Conservation (phyloP, 257 asterid species). For the Phtheirospermum japonicum region DNA sequence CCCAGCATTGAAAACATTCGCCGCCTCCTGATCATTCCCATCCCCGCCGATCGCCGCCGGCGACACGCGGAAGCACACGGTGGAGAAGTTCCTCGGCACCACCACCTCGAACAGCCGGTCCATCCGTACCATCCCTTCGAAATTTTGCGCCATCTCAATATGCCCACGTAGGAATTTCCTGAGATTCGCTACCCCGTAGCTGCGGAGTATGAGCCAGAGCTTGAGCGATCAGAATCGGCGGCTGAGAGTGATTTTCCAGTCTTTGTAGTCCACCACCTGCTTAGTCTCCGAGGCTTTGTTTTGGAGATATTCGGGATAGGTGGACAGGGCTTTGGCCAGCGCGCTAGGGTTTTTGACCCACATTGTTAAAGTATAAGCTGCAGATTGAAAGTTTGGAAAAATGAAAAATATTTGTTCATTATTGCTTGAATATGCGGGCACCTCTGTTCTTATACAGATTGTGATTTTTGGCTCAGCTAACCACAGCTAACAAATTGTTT, state of each 20-base stretch:
- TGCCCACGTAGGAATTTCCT: constrained; percentile 52
- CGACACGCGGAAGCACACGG: constrained; percentile 62
- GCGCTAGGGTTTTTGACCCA: too few relatives aligned
- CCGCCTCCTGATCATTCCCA: constrained; percentile 33
- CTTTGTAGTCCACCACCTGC: constrained; percentile 72
- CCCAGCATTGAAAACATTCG: constrained; percentile 45
- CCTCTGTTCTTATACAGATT: too few relatives aligned
- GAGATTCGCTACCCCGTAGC: constrained; percentile 55
- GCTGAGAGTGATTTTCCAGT: constrained; percentile 79
- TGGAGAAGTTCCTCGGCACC: constrained; percentile 66
- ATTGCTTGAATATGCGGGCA: too few relatives aligned
- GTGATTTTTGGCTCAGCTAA: too few relatives aligned
- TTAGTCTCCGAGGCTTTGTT: constrained; percentile 64
- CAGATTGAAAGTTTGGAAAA: too few relatives aligned
- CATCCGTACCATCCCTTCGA: constrained; percentile 55
- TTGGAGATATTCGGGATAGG: constrained; percentile 44
- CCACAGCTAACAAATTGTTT: too few relatives aligned
- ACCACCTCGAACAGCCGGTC: constrained; percentile 71
- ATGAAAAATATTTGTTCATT: too few relatives aligned
- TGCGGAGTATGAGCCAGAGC: constrained; percentile 67
- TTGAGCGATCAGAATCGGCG: constrained; percentile 67
- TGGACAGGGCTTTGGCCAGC: too few relatives aligned
- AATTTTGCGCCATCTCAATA: constrained; percentile 64
- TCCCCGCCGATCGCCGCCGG: constrained; percentile 36
- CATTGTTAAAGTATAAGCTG: too few relatives aligned